Conservation (phyloP, 2,329 filamentous ascomycete species). For the Clonostachys byssicola region DNA sequence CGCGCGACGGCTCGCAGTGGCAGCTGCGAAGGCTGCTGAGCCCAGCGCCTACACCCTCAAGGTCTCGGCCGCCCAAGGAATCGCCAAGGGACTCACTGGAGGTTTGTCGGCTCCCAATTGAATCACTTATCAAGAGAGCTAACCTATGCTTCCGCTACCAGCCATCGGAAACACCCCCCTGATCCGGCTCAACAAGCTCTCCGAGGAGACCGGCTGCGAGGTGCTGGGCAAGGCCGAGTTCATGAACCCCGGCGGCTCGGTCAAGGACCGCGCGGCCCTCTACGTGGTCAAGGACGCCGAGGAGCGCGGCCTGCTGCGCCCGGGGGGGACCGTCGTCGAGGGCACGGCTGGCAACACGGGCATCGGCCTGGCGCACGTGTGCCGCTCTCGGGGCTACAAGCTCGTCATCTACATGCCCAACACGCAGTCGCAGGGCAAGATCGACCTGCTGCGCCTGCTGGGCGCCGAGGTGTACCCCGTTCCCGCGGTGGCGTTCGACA, state of each 20-base stretch:
- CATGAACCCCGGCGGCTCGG: conserved; percentile 93
- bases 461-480: conserved; percentile 96
- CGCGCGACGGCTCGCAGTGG: conserved; percentile 61
- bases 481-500: conserved; percentile 90
- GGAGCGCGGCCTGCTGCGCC: conserved; percentile 73
- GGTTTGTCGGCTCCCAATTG: conserved; percentile 48
- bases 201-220: conserved; percentile 87
- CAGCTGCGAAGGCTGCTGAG: conserved; percentile 37
- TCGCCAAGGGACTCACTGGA: conserved; percentile 75
- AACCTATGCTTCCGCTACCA: conserved; percentile 27
- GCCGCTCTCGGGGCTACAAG: conserved; percentile 85
- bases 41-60: conserved; percentile 60
- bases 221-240: conserved; percentile 97
- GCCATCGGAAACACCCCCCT: conserved; percentile 97
- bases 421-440: conserved; percentile 96
- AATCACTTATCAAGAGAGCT: neutral
- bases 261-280: conserved; percentile 94
- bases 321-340: conserved; percentile 93
- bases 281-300: conserved; percentile 95
- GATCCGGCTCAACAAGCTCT: conserved; percentile 84
- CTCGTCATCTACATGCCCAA: conserved; percentile 99
- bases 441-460: conserved; percentile 84
- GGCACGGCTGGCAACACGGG: conserved; percentile 97
- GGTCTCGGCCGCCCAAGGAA: conserved; percentile 75
- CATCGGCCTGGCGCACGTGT: conserved; percentile 96